A percentile compares a stretch with the other conserved stretches of the same genome.
Evolutionary conservation across 1,139 yeast species (phyloP).

Genomic region (Candida gigantensis): DNA sequence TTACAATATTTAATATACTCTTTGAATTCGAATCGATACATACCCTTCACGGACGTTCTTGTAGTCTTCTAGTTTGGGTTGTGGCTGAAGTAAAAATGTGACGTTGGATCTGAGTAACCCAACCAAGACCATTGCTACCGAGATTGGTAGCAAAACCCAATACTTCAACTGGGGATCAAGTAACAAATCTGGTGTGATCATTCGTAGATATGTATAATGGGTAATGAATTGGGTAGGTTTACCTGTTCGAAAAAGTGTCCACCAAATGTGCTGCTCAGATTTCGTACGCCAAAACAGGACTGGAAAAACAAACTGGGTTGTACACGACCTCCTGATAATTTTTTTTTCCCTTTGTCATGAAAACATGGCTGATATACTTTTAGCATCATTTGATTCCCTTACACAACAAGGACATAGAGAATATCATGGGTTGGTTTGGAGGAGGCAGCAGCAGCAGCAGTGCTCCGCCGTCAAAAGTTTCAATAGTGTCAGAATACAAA

Average conservation of each 20-base stretch:
- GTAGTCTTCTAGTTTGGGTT: constrained; percentile 54
- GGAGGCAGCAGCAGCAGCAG: constrained; percentile 11
- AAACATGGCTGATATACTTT: no score
- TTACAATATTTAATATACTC: no score
- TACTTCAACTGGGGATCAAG: constrained; percentile 81
- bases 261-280: no score
- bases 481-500: constrained; percentile 25
- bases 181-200: constrained; percentile 35
- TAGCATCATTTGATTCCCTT: no score
- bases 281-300: no score
- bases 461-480: constrained; percentile 26
- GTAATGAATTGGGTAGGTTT: no score
- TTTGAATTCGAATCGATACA: no score
- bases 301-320: no score
- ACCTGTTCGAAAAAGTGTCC: no score
- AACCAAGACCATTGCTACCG: constrained; percentile 87
- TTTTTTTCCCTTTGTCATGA: no score
- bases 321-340: no score
- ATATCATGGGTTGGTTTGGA: constrained; percentile 37
- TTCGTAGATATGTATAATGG: neutral
- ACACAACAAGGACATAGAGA: no score
- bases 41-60: constrained; percentile 62
- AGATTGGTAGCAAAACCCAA: constrained; percentile 91
- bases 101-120: constrained; percentile 77
- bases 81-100: constrained; percentile 58